Base-by-base conservation (phyloP, 768 basidiomycete species). In the Termitomyces sp. region DNA sequence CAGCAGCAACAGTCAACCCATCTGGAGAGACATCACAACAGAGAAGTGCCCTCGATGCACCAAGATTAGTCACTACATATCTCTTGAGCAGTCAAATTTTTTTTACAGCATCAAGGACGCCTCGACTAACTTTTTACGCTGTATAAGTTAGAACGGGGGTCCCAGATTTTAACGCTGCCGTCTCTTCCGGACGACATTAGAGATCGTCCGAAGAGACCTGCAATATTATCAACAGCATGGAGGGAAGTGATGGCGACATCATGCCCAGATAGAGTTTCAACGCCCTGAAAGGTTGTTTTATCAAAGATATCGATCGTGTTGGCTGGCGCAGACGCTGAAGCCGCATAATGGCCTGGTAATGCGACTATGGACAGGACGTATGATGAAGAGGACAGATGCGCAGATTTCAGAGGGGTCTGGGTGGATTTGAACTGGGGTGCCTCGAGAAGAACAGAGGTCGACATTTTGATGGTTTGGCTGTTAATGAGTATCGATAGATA, bases 1-100 rank as follows among this genome's bases (percentile, higher is more conserved):
- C 94, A 12, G 86, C 92, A 20, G 86, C 92, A 24, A 96, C 80
- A 2, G 86, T 83, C 61, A 79, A 69, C 4, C 90, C 90, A 63
- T 91, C 85, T 1, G 73, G 64, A 2, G 90, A 87, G 6, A 87
- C 79, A 67, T 90, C 91, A 60, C 83, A 89, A 33, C 80, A 88
- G 3, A 92, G 76, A 9, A 91, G 66, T 6, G 77, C 72, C 18
- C 72, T 72, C 18, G 64, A 60, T 67, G 72, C 71, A 24, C 80
- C 78, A 18, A 77, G 66, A 55, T 75, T 70, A 26, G 74, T 77
- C 79, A 87, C 85, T 86, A 58, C 42, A 64, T 52, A 56, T 65
- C 40, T 66, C 64, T 73, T 77, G 67, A 79, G 76, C 70, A 61
- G 74, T 75, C 66, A 71, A 75, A 68, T 58, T 40, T 65, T 32